These are phyloP conservation scores for Micractinium sp. DNA, from an alignment of 139 green algal genomes.

Conservation along the genomic window DNA sequence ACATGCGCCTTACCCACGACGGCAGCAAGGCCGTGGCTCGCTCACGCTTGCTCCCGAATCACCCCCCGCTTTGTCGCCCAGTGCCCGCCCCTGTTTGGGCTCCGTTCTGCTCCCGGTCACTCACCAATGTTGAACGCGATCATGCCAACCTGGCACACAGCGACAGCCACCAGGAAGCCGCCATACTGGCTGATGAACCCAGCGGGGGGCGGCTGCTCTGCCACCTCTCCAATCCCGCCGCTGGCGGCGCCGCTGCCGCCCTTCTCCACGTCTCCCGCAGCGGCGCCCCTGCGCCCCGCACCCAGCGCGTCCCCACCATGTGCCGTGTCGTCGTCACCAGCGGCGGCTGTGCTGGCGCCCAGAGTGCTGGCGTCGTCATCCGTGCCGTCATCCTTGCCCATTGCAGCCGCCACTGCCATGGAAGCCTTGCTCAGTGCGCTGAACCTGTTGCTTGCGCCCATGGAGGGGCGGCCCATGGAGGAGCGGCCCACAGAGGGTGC, in stretches of 20 bases:
- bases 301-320: no score
- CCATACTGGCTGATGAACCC: neutral
- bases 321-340: no score
- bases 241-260: neutral
- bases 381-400: neutral
- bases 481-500: neutral
- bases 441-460: neutral
- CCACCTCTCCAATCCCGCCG: neutral
- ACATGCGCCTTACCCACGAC: no score
- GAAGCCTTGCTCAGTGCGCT: neutral
- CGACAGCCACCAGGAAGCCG: slow-evolving; percentile 35
- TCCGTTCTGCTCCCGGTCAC: neutral
- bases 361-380: neutral
- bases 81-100: no score
- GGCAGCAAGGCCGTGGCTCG: no score
- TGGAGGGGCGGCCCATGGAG: neutral
- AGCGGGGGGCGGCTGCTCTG: neutral
- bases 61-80: no score
- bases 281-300: no score
- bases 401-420: neutral
- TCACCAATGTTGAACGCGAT: slow-evolving; percentile 62
- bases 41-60: no score
- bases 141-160: slow-evolving; percentile 53
- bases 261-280: neutral
- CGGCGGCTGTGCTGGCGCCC: neutral